A percentile compares a stretch with the other conserved stretches of the same genome.
These are phyloP conservation scores for Symbiodinium pilosum DNA, from an alignment of 73 alveolate species.

Conservation along the genomic window DNA sequence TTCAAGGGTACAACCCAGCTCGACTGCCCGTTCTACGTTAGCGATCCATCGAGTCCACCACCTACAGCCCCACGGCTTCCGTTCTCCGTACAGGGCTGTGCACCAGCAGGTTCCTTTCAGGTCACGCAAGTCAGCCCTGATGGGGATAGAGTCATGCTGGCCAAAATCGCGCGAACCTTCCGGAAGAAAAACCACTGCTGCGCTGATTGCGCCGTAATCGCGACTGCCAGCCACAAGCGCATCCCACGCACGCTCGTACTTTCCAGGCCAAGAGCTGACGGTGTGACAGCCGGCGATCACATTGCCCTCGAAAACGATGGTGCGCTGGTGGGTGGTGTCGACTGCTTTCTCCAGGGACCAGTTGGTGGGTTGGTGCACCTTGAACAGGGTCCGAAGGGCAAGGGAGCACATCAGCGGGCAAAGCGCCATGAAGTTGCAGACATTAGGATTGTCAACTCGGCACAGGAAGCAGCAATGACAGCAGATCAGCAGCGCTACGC, in stretches of 20 bases:
- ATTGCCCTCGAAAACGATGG: background rate
- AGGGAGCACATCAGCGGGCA: background rate
- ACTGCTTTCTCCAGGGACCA: background rate
- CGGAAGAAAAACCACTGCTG: background rate
- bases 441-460: background rate
- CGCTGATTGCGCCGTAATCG: background rate
- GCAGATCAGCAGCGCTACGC: background rate
- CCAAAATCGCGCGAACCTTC: background rate
- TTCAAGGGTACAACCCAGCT: background rate
- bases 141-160: background rate
- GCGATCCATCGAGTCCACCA: background rate
- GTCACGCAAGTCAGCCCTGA: too few species aligned
- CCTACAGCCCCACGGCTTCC: background rate
- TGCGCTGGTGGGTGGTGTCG: background rate
- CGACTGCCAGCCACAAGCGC: background rate
- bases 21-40: background rate
- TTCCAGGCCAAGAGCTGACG: background rate
- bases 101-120: background rate
- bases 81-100: background rate
- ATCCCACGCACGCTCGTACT: conserved; percentile 6
- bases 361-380: background rate
- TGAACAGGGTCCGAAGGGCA: background rate
- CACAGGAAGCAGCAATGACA: background rate
- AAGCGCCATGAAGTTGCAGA: background rate
- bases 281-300: background rate